phyloP scores from a whole-genome alignment of 148 eudicot species.

The Drosera capensis region DNA sequence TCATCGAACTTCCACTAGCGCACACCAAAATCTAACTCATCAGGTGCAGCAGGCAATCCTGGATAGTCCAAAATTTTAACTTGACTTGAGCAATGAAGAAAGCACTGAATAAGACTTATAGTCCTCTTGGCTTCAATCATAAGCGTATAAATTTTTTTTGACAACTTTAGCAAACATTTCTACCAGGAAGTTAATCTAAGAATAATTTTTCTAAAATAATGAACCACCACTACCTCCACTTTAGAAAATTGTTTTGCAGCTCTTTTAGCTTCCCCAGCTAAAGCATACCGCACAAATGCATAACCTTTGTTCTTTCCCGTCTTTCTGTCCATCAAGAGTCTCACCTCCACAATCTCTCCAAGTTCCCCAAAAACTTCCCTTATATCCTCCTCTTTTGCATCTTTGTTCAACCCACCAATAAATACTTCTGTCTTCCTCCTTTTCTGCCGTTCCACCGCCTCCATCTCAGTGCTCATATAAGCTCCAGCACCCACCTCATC shows the following conservation, averaged over 20 bases:
- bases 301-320: slow-evolving; percentile 37
- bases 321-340: slow-evolving; percentile 19
- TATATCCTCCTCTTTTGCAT: slow-evolving; percentile 45
- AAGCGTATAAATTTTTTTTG: too few species aligned
- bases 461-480: slow-evolving; percentile 38
- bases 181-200: too few species aligned
- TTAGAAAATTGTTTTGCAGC: slow-evolving; percentile 33
- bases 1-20: too few species aligned
- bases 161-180: too few species aligned
- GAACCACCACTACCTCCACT: slow-evolving; percentile 31
- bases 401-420: slow-evolving; percentile 45
- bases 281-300: slow-evolving; percentile 43
- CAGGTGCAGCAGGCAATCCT: too few species aligned
- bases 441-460: slow-evolving; percentile 41
- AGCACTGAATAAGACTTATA: too few species aligned
- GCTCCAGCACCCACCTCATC: slow-evolving; percentile 10
- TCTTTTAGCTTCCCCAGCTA: slow-evolving; percentile 44
- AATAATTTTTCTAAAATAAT: too few species aligned
- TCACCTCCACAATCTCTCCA: slow-evolving; percentile 43
- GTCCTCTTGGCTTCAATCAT: too few species aligned
- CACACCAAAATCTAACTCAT: too few species aligned
- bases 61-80: too few species aligned
- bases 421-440: slow-evolving; percentile 48
- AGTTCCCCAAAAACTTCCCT: slow-evolving; percentile 35
- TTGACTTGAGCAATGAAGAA: too few species aligned